These are phyloP conservation scores for Adansonia digitata DNA, from an alignment of 345 rosid genomes.

Conservation along the genomic window DNA sequence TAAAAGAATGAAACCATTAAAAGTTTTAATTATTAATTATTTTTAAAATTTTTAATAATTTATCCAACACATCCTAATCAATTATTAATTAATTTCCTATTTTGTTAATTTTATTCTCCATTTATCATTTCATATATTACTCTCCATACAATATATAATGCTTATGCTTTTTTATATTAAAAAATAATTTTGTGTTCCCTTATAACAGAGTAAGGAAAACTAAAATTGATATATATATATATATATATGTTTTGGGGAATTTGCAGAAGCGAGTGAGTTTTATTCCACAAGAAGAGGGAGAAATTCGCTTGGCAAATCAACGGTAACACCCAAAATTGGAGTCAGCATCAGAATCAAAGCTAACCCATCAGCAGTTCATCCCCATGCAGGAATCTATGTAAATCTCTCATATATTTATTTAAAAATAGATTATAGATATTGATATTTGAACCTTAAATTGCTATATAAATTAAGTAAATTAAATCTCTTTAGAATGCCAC, in stretches of 20 bases:
- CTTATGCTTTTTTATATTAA: neutral
- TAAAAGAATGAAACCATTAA: too few relatives aligned
- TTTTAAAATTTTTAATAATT: too few relatives aligned
- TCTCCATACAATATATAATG: neutral
- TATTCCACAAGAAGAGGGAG: slow-evolving; percentile 4
- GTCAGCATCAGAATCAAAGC: neutral
- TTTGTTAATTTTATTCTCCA: too few relatives aligned
- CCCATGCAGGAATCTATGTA: too few relatives aligned
- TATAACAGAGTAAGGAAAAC: neutral
- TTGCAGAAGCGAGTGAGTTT: slow-evolving; percentile 7
- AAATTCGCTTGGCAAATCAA: neutral
- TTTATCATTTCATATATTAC: neutral
- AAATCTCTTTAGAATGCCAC: too few relatives aligned
- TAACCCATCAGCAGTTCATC: neutral
- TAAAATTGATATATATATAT: neutral
- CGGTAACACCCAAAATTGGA: neutral
- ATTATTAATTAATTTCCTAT: neutral
- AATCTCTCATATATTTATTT: too few relatives aligned
- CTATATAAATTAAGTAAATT: too few relatives aligned
- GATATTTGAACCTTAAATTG: too few relatives aligned
- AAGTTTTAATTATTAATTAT: too few relatives aligned
- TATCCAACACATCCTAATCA: neutral
- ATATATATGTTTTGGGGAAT: neutral
- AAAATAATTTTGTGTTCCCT: neutral
- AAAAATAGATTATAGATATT: too few relatives aligned